Percentiles rank a stretch among this genome's conserved stretches.
Conservation (phyloP, 164 flowering plant genomes). For the Akebia trifoliata region DNA sequence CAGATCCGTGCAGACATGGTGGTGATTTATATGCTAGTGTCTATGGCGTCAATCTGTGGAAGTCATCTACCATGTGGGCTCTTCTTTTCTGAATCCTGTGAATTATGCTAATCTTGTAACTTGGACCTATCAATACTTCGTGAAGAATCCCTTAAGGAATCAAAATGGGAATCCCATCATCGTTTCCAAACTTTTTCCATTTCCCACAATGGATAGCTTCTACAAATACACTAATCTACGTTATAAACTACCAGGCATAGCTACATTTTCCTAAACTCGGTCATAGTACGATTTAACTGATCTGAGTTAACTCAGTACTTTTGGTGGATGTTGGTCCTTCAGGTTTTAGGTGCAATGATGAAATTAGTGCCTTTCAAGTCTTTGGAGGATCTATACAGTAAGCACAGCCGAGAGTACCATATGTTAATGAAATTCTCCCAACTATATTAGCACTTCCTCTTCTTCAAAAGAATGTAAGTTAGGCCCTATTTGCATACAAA, state of each 20-base stretch:
- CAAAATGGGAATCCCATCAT: slow-evolving; percentile 46
- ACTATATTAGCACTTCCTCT: slow-evolving; percentile 47
- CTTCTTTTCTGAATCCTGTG: slow-evolving; percentile 46
- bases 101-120: slow-evolving; percentile 14
- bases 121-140: slow-evolving; percentile 30
- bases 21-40: slow-evolving; percentile 56
- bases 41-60: slow-evolving; percentile 28
- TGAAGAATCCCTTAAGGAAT: slow-evolving; percentile 35
- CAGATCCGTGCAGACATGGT: slow-evolving; percentile 88
- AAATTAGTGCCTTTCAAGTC: slow-evolving; percentile 25
- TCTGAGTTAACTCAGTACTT: too few species aligned
- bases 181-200: slow-evolving; percentile 25
- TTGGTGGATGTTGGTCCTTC: too few species aligned
- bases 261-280: too few species aligned
- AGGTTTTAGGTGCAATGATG: slow-evolving; percentile 36
- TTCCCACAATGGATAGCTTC: slow-evolving; percentile 41
- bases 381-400: slow-evolving; percentile 18
- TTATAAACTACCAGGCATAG: slow-evolving; percentile 35
- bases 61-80: slow-evolving; percentile 55
- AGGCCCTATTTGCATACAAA: too few species aligned
- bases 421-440: slow-evolving; percentile 34
- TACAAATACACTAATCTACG: slow-evolving; percentile 43
- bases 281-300: too few species aligned
- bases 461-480: slow-evolving; percentile 45
- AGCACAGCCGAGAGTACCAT: too few species aligned